Base-by-base conservation (phyloP, 2,329 filamentous ascomycete genomes). In the Aureobasidium vineae region DNA sequence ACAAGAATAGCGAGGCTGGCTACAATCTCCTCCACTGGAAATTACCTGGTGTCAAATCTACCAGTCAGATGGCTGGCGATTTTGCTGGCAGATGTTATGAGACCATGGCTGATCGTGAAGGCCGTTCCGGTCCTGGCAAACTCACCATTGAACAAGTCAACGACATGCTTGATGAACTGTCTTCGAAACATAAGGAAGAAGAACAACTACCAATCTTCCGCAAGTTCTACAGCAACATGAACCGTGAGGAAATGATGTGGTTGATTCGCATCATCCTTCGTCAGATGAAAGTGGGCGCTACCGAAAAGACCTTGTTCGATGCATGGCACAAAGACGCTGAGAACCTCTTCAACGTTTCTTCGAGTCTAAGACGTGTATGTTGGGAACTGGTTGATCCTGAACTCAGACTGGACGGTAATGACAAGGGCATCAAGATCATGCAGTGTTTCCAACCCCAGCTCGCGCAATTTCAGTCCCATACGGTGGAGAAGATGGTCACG, bases 361-460 rank as follows among this genome's bases (percentile, higher is more conserved):
- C 92, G 19, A 97, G 90, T 72, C 81, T 99, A 66, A 86, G 91
- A 7, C 85, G 93, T 43, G 94, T 99, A 0, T 99, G 95, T 74
- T 98, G 95, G 94, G 93, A 98, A 75, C 80, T 99, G 2, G 86
- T 86, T 71, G 88, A 97, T 74, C 89, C 89, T 0, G 81, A 84
- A 43, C 77, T 91, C 13, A 85, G 90, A 4, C 83, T 99, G 2
- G 87, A 92, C 70, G 87, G 87, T 41, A 89, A 92, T 28, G 87
- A 92, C 63, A 85, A 87, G 0, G 88, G 89, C 0, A 88, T 98
- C 16, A 82, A 84, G 1, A 80, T 98, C 40, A 97, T 97, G 91
- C 90, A 95, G 73, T 97, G 92, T 75, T 98, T 98, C 74, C 94
- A 98, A 74, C 95, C 95, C 6, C 95, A 98, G 76, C 84, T 99